Conservation (phyloP, 441 rosid genomes). For the Erodium chrysanthum region DNA sequence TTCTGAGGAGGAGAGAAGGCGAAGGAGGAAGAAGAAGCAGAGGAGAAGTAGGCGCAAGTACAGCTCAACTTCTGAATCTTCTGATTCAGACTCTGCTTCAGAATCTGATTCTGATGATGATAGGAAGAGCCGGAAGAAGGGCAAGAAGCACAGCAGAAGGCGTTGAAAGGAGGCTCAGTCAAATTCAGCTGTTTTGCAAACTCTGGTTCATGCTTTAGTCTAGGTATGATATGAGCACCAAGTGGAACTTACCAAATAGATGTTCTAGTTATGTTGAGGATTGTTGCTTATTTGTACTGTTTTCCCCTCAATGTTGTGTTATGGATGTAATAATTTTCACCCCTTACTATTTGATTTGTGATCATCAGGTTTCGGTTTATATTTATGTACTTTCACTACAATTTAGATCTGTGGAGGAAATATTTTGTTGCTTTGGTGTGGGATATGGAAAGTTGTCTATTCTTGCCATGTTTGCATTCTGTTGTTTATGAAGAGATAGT, state of each 20-base stretch:
- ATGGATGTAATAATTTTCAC: background rate
- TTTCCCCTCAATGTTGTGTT: background rate
- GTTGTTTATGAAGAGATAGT: too few species aligned
- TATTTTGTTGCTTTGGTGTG: too few species aligned
- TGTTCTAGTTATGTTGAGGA: background rate
- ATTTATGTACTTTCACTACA: too few species aligned
- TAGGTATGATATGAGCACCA: too few species aligned
- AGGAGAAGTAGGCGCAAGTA: slow-evolving; percentile 47
- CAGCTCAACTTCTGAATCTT: slow-evolving; percentile 70
- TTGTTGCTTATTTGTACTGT: background rate
- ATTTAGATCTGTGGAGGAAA: too few species aligned
- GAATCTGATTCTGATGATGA: slow-evolving; percentile 65
- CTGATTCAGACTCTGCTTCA: slow-evolving; percentile 58
- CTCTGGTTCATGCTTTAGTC: background rate
- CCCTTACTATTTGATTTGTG: background rate
- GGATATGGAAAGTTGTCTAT: too few species aligned
- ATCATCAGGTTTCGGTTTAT: background rate
- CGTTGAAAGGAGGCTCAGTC: slow-evolving; percentile 23
- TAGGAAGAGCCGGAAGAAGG: slow-evolving; percentile 48
- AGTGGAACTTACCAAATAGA: too few species aligned
- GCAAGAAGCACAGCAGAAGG: slow-evolving; percentile 50
- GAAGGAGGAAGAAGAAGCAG: slow-evolving; percentile 46
- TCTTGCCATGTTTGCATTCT: too few species aligned
- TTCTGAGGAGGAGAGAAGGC: slow-evolving; percentile 59
- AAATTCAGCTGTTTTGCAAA: background rate